phyloP scores from a whole-genome alignment of 345 rosid species.

The Clausena lansium region DNA sequence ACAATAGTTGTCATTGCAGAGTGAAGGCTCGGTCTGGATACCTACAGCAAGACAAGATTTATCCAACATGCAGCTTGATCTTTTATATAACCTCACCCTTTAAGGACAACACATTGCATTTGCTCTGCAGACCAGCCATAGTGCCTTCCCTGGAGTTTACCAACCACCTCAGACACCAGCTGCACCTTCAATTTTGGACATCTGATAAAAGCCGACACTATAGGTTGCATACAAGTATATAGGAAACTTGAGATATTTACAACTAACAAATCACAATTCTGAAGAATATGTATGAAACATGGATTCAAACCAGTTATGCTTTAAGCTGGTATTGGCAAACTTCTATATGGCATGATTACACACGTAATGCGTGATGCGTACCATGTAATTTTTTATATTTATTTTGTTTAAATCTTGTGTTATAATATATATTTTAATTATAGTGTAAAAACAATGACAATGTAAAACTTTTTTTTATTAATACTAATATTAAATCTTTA shows the following conservation, averaged over 20 bases:
- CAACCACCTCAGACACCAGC: conserved; percentile 53
- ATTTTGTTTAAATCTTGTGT: too few species aligned
- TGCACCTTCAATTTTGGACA: conserved; percentile 76
- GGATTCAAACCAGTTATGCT: conserved; percentile 64
- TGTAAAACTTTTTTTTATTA: too few species aligned
- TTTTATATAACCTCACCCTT: conserved; percentile 52
- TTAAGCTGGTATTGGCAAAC: conserved; percentile 90
- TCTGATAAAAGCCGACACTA: conserved; percentile 96
- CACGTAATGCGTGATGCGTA: too few species aligned
- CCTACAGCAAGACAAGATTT: conserved; percentile 59
- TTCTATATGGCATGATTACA: too few species aligned
- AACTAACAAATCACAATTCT: background rate
- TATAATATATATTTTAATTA: too few species aligned
- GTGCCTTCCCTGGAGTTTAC: conserved; percentile 53
- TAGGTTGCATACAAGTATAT: conserved; percentile 15
- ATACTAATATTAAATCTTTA: too few species aligned
- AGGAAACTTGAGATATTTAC: conserved; percentile 12
- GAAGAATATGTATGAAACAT: background rate
- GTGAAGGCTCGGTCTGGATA: conserved; percentile 60
- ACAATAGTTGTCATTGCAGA: conserved; percentile 37
- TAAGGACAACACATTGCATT: conserved; percentile 67
- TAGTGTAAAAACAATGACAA: too few species aligned
- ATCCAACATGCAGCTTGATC: conserved; percentile 57
- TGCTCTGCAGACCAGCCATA: conserved; percentile 63
- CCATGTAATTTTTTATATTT: too few species aligned